Percentiles rank a stretch among this genome's conserved stretches.
Evolutionary conservation across 1,284 basidiomycete species (phyloP).

Genomic region (Chalciporus sp.): DNA sequence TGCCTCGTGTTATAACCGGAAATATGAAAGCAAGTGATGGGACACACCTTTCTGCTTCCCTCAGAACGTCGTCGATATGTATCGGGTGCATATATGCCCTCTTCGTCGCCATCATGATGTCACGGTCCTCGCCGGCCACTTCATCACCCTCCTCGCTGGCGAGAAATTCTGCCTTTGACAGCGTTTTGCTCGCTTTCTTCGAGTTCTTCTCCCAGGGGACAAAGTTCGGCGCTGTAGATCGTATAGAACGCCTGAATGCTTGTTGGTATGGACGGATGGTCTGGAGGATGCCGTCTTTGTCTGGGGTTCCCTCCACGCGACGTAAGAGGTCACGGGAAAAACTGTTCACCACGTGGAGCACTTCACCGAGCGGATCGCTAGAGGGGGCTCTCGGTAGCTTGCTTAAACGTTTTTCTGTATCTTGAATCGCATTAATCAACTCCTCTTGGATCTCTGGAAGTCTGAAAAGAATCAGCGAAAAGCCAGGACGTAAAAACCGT

Average conservation of each 20-base stretch:
- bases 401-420: slow-evolving; percentile 38
- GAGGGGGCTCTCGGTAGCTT: slow-evolving; percentile 55
- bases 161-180: slow-evolving; percentile 39
- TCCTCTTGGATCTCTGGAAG: slow-evolving; percentile 62
- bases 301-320: slow-evolving; percentile 56
- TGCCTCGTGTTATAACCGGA: neutral
- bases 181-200: neutral
- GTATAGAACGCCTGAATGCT: slow-evolving; percentile 49
- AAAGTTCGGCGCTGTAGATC: slow-evolving; percentile 54
- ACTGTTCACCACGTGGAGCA: slow-evolving; percentile 46
- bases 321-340: slow-evolving; percentile 49
- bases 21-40: neutral
- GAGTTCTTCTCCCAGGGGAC: slow-evolving; percentile 32
- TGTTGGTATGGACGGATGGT: slow-evolving; percentile 51
- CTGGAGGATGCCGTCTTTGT: slow-evolving; percentile 54
- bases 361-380: slow-evolving; percentile 54
- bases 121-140: slow-evolving; percentile 23
- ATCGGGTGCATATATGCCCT: slow-evolving; percentile 30
- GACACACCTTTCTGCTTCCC: slow-evolving; percentile 50
- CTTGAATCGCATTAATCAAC: slow-evolving; percentile 45
- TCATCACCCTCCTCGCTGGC: slow-evolving; percentile 38
- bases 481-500: neutral
- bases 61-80: slow-evolving; percentile 59
- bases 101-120: too few species aligned
- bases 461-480: slow-evolving; percentile 36